phyloP scores from a whole-genome alignment of 106 monocot genomes.

The Ottelia alismoides region DNA sequence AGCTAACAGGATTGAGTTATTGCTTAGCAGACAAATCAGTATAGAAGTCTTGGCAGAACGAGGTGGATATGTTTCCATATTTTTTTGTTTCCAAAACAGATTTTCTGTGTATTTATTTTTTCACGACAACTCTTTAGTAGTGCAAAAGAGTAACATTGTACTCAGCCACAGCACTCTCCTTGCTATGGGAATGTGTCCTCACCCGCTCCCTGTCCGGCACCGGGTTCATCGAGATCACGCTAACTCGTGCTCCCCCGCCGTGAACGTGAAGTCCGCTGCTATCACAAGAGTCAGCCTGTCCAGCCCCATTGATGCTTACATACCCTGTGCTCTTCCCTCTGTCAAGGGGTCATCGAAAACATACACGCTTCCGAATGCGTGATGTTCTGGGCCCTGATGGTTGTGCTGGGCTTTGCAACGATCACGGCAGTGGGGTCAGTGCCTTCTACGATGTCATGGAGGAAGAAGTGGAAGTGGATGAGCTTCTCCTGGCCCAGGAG shows the following conservation, averaged over 20 bases:
- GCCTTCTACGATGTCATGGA: slow-evolving; percentile 6
- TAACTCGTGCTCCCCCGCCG: slow-evolving; percentile 12
- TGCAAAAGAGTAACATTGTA: slow-evolving; percentile 14
- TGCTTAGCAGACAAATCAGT: no score
- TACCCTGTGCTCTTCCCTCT: slow-evolving; percentile 10
- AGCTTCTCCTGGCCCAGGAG: background rate
- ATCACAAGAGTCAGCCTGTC: slow-evolving; percentile 5
- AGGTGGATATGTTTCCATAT: no score
- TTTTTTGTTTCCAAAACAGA: no score
- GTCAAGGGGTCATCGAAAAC: slow-evolving; percentile 10
- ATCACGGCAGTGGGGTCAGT: slow-evolving; percentile 4
- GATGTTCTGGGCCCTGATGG: background rate
- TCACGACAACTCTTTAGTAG: slow-evolving; percentile 1
- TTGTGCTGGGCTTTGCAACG: slow-evolving; percentile 6
- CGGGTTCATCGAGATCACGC: slow-evolving; percentile 15
- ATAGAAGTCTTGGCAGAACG: no score
- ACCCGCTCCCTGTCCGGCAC: background rate
- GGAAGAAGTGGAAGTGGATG: slow-evolving; percentile 13
- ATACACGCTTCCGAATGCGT: slow-evolving; percentile 4
- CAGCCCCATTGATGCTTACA: slow-evolving; percentile 7
- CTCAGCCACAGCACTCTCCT: slow-evolving; percentile 4
- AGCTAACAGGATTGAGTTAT: no score
- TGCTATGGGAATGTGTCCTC: background rate
- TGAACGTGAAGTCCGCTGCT: slow-evolving; percentile 8
- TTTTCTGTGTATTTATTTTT: no score